Evolutionary conservation across 768 basidiomycete genomes (phyloP).

Genomic region (Paxillus rubicundulus): DNA sequence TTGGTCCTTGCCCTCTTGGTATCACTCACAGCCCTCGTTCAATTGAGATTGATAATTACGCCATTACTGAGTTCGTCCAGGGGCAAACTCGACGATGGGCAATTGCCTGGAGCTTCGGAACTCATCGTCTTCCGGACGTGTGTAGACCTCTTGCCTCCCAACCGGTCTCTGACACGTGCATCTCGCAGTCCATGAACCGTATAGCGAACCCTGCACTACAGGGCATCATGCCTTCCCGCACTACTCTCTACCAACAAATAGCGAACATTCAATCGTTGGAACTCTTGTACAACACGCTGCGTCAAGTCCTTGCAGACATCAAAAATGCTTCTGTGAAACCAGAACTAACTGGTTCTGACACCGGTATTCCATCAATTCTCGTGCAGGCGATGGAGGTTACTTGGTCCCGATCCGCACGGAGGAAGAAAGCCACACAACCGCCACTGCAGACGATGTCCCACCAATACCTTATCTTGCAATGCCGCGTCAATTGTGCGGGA

Average conservation of each 20-base stretch:
- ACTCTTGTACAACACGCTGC: constrained; percentile 20
- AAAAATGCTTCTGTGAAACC: constrained; percentile 22
- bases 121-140: constrained; percentile 74
- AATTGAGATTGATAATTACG: constrained; percentile 80
- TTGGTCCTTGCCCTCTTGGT: background rate
- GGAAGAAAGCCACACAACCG: constrained; percentile 36
- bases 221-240: constrained; percentile 54
- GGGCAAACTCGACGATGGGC: constrained; percentile 93
- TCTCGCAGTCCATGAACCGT: constrained; percentile 34
- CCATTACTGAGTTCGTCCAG: constrained; percentile 78
- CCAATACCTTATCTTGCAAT: constrained; percentile 15
- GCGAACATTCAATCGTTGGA: constrained; percentile 7
- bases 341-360: background rate
- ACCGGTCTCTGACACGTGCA: constrained; percentile 28
- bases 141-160: constrained; percentile 25
- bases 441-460: background rate
- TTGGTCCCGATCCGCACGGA: constrained; percentile 69
- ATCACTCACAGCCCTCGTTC: background rate
- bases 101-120: constrained; percentile 78
- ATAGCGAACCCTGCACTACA: constrained; percentile 43
- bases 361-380: constrained; percentile 15
- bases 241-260: constrained; percentile 48
- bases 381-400: constrained; percentile 42
- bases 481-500: constrained; percentile 25
- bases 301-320: constrained; percentile 34